Base-by-base conservation (phyloP, 2,329 filamentous ascomycete species). In the Samsoniella hepiali region DNA sequence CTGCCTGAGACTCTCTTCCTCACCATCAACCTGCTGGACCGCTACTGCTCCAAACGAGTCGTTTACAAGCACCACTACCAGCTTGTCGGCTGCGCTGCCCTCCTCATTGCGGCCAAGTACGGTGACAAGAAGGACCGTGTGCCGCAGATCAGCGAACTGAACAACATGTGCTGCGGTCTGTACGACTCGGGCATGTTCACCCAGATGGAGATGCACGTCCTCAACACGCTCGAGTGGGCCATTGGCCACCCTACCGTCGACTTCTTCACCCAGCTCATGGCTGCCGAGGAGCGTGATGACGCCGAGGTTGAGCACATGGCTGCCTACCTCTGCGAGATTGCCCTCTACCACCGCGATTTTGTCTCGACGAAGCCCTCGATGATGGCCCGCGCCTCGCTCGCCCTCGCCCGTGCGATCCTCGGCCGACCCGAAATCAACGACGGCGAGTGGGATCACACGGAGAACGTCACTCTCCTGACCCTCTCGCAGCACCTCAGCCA, bases 141-240 rank as follows among this genome's bases (percentile, higher is more conserved):
- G n/a, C 95, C 95, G 5, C 95, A 96, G 68, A 96, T 99, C 74
- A 88, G 92, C 74, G 95, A 99, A 76, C 83, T 99, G 68, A 97
- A 97, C 84, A 96, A 94, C 69, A 98, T 99, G 95, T 99, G 95
- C 84, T 98, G 95, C 79, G 93, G 91, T 44, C 85, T 98, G 45
- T 99, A 99, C 79, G 95, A 99, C 72, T 93, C 97, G 57, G 94
- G 97, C 79, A 99, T 99, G 95, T 99, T 99, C 80, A 94, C 93
- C 11, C 95, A 99, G 78, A 99, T 99, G 95, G 95, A 99, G 81
- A 98, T 96, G 93, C 95, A 99, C 76, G 94, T 99, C 44, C 85
- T 99, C 70, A 96, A 97, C 79, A 99, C 95, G 1, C 85, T 99
- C 65, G 92, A 96, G 75, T 99, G 95, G 95, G 88, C 89, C 69